phyloP scores from a whole-genome alignment of 805 yeast genomes.

The Zygosaccharomyces gambellarensis region DNA sequence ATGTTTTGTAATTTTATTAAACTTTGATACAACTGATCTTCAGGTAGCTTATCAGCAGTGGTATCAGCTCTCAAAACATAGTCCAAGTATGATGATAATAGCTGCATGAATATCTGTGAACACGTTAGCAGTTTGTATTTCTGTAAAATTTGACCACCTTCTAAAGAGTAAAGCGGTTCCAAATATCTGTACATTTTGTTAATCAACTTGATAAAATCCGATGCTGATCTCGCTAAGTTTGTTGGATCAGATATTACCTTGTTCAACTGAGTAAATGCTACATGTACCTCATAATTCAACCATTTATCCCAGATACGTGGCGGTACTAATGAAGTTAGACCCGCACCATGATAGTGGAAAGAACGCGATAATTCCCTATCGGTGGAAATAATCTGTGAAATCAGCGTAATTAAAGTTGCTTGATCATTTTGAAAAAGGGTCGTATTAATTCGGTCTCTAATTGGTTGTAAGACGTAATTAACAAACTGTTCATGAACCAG shows the following conservation, averaged over 20 bases:
- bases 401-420: constrained; percentile 36
- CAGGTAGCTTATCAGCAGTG: constrained; percentile 18
- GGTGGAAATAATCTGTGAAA: constrained; percentile 39
- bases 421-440: constrained; percentile 37
- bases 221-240: constrained; percentile 20
- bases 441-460: constrained; percentile 39
- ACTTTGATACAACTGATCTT: constrained; percentile 27
- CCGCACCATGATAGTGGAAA: constrained; percentile 40
- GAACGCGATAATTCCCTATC: constrained; percentile 37
- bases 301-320: constrained; percentile 39
- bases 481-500: constrained; percentile 39
- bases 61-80: constrained; percentile 20
- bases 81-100: constrained; percentile 24
- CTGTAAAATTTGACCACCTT: constrained; percentile 13
- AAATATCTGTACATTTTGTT: constrained; percentile 38
- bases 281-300: constrained; percentile 45
- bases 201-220: constrained; percentile 45
- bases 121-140: constrained; percentile 26
- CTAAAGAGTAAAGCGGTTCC: constrained; percentile 36
- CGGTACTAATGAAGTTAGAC: constrained; percentile 30
- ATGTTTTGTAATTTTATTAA: constrained; percentile 22
- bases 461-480: constrained; percentile 38
- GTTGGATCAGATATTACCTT: constrained; percentile 36
- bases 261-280: constrained; percentile 42
- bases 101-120: constrained; percentile 27